Conservation (phyloP, 2,329 filamentous ascomycete species). For the Daldinia sp. region DNA sequence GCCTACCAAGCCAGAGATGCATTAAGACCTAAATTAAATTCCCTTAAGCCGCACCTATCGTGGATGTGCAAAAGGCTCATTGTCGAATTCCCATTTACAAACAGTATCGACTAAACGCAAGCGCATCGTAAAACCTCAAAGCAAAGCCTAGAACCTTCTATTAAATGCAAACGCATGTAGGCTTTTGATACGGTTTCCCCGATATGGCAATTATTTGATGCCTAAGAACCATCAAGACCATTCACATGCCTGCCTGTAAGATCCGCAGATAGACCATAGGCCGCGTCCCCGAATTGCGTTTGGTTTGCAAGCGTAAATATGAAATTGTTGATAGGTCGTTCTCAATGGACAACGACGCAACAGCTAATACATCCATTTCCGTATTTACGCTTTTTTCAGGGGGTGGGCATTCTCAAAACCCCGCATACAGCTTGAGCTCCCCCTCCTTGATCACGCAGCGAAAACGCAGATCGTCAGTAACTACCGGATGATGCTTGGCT, state of each 20-base stretch:
- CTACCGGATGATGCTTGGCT: constrained; percentile 24
- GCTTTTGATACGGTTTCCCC: constrained; percentile 34
- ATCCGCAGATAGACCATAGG: constrained; percentile 6
- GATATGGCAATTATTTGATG: constrained; percentile 33
- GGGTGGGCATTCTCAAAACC: constrained; percentile 12
- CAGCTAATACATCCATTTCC: constrained; percentile 19
- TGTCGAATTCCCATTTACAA: constrained; percentile 12
- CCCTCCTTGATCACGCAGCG: constrained; percentile 34
- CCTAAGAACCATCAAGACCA: constrained; percentile 26
- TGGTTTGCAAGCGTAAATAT: constrained; percentile 16
- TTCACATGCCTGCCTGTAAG: constrained; percentile 35
- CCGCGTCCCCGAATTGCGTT: constrained; percentile 23
- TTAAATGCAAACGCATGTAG: constrained; percentile 27
- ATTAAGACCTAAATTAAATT: constrained; percentile 42
- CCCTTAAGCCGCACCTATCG: constrained; percentile 37
- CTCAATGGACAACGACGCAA: constrained; percentile 8
- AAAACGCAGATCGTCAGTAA: constrained; percentile 29
- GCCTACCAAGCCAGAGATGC: constrained; percentile 34
- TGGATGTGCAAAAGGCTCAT: constrained; percentile 19
- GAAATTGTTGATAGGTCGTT: constrained; percentile 20
- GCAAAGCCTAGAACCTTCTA: constrained; percentile 37
- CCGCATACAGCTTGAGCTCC: constrained; percentile 15
- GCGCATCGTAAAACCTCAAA: constrained; percentile 1
- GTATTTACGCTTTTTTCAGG: constrained; percentile 4
- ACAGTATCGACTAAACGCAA: constrained; percentile 8